These are phyloP conservation scores for Umbelopsis sp. DNA, from an alignment of 192 early-diverging fungal genomes.

Conservation along the genomic window DNA sequence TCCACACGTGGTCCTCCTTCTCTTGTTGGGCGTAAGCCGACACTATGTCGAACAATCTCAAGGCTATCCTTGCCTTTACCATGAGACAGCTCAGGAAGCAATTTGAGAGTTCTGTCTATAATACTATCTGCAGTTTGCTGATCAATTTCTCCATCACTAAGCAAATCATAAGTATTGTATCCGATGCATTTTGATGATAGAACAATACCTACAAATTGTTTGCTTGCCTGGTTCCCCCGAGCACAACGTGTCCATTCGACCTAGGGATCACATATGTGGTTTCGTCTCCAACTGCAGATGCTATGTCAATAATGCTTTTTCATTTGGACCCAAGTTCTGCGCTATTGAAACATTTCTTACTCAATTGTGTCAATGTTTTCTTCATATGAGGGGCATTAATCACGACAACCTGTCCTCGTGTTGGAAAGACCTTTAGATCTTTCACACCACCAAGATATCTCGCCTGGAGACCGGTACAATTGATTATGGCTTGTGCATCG, in stretches of 20 bases:
- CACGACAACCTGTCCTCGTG: constrained; percentile 82
- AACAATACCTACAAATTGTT: constrained; percentile 33
- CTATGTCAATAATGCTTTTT: neutral
- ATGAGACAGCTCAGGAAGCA: constrained; percentile 48
- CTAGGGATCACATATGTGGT: constrained; percentile 39
- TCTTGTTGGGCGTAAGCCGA: constrained; percentile 59
- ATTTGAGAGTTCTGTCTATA: constrained; percentile 36
- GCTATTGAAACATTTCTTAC: constrained; percentile 25
- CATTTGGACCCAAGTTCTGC: neutral
- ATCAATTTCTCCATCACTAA: constrained; percentile 29
- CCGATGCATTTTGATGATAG: neutral
- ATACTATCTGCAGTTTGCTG: constrained; percentile 49
- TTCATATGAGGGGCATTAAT: constrained; percentile 72
- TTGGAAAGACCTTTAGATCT: constrained; percentile 72
- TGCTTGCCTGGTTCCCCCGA: constrained; percentile 32
- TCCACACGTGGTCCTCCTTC: constrained; percentile 56
- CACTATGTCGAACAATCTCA: constrained; percentile 44
- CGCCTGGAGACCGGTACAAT: constrained; percentile 80
- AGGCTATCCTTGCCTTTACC: constrained; percentile 34
- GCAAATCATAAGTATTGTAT: constrained; percentile 1
- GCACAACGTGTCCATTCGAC: constrained; percentile 30
- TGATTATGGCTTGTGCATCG: constrained; percentile 62
- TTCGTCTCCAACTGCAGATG: neutral
- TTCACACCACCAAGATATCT: constrained; percentile 69
- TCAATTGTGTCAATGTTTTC: constrained; percentile 55